A percentile compares a stretch with the other conserved stretches of the same genome.
Conservation (phyloP, 2,329 filamentous ascomycete genomes). For the Hypoxylon sp. region DNA sequence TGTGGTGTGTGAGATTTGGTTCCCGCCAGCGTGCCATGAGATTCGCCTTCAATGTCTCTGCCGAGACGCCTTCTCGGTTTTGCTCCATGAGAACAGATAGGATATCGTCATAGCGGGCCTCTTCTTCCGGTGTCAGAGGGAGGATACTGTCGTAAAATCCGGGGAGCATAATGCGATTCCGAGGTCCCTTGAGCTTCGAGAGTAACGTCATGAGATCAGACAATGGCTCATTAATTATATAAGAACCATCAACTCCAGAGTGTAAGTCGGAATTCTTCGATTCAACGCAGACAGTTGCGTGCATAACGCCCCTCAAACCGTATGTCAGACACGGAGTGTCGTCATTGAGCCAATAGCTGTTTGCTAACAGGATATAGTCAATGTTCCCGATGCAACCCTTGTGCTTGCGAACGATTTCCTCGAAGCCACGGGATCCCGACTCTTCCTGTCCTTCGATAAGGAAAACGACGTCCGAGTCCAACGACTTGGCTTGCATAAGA, state of each 20-base stretch:
- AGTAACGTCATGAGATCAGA: slow-evolving; percentile 91
- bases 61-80: slow-evolving; percentile 72
- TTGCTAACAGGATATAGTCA: slow-evolving; percentile 94
- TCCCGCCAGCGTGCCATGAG: slow-evolving; percentile 97
- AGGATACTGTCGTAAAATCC: slow-evolving; percentile 90
- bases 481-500: slow-evolving; percentile 83
- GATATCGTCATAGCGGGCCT: slow-evolving; percentile 87
- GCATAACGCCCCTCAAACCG: slow-evolving; percentile 91
- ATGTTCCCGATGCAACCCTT: slow-evolving; percentile 90
- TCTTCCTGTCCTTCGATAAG: slow-evolving; percentile 98
- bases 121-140: slow-evolving; percentile 80
- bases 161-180: slow-evolving; percentile 87
- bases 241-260: slow-evolving; percentile 95
- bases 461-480: slow-evolving; percentile 92
- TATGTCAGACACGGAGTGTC: slow-evolving; percentile 96
- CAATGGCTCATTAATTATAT: slow-evolving; percentile 89
- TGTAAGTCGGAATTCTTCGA: slow-evolving; percentile 91
- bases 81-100: slow-evolving; percentile 80
- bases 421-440: slow-evolving; percentile 91
- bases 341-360: slow-evolving; percentile 99
- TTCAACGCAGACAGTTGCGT: slow-evolving; percentile 90
- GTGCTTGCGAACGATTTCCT: slow-evolving; percentile 82
- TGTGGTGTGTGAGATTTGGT: slow-evolving; percentile 92
- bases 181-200: slow-evolving; percentile 83
- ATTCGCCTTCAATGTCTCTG: slow-evolving; percentile 82